phyloP scores from a whole-genome alignment of 305 asterid species.

The Fraxinus floribunda region DNA sequence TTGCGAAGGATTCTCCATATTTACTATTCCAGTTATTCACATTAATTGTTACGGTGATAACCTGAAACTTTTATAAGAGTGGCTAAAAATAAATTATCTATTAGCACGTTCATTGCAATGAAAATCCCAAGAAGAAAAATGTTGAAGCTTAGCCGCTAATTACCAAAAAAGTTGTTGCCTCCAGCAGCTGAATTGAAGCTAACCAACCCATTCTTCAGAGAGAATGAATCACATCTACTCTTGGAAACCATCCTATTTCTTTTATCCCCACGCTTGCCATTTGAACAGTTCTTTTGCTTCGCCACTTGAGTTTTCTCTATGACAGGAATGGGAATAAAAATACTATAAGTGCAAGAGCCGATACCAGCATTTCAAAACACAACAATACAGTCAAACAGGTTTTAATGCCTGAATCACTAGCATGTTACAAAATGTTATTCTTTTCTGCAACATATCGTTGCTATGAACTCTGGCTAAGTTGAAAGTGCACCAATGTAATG shows the following conservation, averaged over 20 bases:
- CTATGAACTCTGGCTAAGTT: background rate
- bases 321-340: conserved; percentile 24
- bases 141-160: background rate
- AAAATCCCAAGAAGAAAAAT: background rate
- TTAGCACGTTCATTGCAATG: background rate
- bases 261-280: conserved; percentile 73
- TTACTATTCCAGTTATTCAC: conserved; percentile 19
- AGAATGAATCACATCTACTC: conserved; percentile 65
- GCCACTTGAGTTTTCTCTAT: conserved; percentile 59
- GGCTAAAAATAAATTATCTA: background rate
- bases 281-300: conserved; percentile 60
- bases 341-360: conserved; percentile 16
- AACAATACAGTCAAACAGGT: background rate
- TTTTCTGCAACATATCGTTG: background rate
- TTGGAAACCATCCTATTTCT: conserved; percentile 65
- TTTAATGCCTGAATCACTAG: background rate
- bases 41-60: background rate
- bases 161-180: conserved; percentile 80
- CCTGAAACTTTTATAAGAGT: background rate
- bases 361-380: conserved; percentile 14
- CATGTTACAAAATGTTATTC: background rate
- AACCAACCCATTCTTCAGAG: conserved; percentile 74
- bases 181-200: conserved; percentile 75
- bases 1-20: conserved; percentile 5
- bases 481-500: background rate